Percentiles rank a stretch among this genome's conserved stretches.
Evolutionary conservation across 768 basidiomycete genomes (phyloP).

Genomic region (Cystofilobasidium capitatum): DNA sequence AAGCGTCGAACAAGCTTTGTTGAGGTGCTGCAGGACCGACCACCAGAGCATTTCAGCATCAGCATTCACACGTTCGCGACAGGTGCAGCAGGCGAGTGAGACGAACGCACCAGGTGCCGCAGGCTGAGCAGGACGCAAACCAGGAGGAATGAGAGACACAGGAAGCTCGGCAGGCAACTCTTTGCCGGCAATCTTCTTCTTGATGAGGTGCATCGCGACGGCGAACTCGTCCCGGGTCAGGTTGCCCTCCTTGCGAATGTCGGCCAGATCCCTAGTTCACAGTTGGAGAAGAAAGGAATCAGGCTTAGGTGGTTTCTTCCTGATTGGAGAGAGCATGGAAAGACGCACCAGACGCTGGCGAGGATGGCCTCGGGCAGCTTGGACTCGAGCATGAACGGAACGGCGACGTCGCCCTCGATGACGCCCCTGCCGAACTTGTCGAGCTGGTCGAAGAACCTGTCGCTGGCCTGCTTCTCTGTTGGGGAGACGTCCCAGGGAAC

Average conservation of each 20-base stretch:
- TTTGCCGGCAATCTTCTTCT: slow-evolving; percentile 67
- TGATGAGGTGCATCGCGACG: slow-evolving; percentile 87
- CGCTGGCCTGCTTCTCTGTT: slow-evolving; percentile 64
- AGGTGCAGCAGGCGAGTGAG: slow-evolving; percentile 40
- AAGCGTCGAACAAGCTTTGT: slow-evolving; percentile 27
- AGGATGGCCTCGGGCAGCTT: slow-evolving; percentile 68
- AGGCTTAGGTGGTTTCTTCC: neutral
- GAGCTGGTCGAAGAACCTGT: slow-evolving; percentile 70
- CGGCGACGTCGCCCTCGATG: slow-evolving; percentile 87
- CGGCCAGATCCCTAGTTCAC: slow-evolving; percentile 72
- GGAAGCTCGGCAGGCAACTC: slow-evolving; percentile 60
- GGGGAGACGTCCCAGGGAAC: slow-evolving; percentile 71
- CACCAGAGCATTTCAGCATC: slow-evolving; percentile 10
- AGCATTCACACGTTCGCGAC: slow-evolving; percentile 34
- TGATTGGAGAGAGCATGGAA: slow-evolving; percentile 15
- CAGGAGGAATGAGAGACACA: slow-evolving; percentile 66
- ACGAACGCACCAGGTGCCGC: slow-evolving; percentile 41
- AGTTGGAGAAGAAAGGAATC: neutral
- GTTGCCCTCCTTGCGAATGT: slow-evolving; percentile 75
- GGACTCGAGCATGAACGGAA: slow-evolving; percentile 89
- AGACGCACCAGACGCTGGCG: slow-evolving; percentile 78
- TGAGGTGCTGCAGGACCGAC: slow-evolving; percentile 13
- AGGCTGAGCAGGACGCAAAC: slow-evolving; percentile 50
- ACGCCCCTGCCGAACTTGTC: slow-evolving; percentile 65
- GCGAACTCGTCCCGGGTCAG: slow-evolving; percentile 89